Evolutionary conservation across 495 filamentous ascomycete genomes (phyloP).

Genomic region (Delitschia confertaspora): DNA sequence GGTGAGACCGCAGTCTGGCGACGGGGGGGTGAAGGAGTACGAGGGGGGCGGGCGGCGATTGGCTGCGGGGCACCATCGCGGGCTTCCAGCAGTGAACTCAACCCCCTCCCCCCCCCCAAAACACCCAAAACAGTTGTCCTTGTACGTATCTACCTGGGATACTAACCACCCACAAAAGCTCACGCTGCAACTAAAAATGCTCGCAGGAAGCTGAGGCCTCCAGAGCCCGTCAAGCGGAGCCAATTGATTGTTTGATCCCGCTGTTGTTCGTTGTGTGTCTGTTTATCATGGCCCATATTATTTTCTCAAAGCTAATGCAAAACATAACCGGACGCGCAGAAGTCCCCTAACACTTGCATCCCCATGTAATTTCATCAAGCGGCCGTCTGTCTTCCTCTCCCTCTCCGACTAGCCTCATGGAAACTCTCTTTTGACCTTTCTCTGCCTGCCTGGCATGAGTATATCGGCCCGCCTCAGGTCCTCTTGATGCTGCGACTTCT

Average conservation of each 20-base stretch:
- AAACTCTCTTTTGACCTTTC: conserved; percentile 16
- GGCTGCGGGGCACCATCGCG: too few species aligned
- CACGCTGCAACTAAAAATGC: background rate
- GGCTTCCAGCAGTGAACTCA: background rate
- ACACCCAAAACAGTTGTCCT: background rate
- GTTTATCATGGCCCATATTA: conserved; percentile 15
- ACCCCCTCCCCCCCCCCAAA: background rate
- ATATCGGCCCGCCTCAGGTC: conserved; percentile 8
- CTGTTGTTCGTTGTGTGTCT: conserved; percentile 1
- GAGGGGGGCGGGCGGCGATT: background rate
- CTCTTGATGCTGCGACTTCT: conserved; percentile 22
- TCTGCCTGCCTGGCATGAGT: conserved; percentile 27
- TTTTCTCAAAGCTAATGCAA: conserved; percentile 24
- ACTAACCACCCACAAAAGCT: conserved; percentile 5
- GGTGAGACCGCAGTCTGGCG: conserved; percentile 14
- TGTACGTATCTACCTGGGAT: background rate
- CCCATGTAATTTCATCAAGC: conserved; percentile 16
- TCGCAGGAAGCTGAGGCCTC: background rate
- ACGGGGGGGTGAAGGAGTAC: background rate
- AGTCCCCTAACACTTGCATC: conserved; percentile 17
- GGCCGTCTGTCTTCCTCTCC: conserved; percentile 8
- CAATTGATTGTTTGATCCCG: conserved; percentile 8
- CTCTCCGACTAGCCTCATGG: conserved; percentile 26
- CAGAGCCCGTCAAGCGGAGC: background rate
- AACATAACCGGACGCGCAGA: conserved; percentile 19